These are phyloP conservation scores for Torulaspora pretoriensis DNA, from an alignment of 1,139 yeast species.

Conservation along the genomic window DNA sequence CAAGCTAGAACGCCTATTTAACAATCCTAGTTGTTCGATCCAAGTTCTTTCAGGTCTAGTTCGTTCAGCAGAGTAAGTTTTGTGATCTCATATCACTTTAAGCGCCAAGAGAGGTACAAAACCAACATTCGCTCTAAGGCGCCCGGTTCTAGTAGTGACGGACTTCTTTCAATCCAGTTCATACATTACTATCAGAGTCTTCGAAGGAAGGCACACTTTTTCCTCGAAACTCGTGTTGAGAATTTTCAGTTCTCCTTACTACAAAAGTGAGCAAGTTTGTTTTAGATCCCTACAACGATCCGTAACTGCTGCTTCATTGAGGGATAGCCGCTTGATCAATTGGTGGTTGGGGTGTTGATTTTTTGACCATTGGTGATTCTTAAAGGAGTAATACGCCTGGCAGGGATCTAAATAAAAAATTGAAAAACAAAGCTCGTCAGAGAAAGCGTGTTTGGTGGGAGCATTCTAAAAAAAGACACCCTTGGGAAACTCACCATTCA, in stretches of 20 bases:
- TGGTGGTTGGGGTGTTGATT: background rate
- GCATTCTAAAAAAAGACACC: slow-evolving; percentile 6
- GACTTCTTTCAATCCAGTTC: too few species aligned
- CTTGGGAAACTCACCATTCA: background rate
- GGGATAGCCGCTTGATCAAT: background rate
- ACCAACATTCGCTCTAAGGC: background rate
- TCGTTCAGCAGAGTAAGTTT: background rate
- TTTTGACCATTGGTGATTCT: slow-evolving; percentile 1
- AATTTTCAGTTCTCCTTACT: too few species aligned
- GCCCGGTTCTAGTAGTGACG: too few species aligned
- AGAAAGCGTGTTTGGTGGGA: slow-evolving; percentile 3
- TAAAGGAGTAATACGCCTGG: slow-evolving; percentile 7
- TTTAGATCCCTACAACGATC: too few species aligned
- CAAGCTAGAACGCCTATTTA: background rate
- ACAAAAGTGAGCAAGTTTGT: too few species aligned
- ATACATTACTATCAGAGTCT: too few species aligned
- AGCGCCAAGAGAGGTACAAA: background rate
- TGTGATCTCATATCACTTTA: background rate
- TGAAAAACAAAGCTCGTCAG: slow-evolving; percentile 4
- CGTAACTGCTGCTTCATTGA: background rate
- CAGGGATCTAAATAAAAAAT: slow-evolving; percentile 5
- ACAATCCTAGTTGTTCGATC: background rate
- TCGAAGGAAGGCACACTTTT: too few species aligned
- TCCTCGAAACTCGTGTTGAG: too few species aligned
- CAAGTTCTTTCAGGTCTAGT: background rate